Evolutionary conservation across 1,284 basidiomycete genomes (phyloP), one percentile per base, ranked within the genome.

Genomic region (Ceratobasidium sp.): DNA sequence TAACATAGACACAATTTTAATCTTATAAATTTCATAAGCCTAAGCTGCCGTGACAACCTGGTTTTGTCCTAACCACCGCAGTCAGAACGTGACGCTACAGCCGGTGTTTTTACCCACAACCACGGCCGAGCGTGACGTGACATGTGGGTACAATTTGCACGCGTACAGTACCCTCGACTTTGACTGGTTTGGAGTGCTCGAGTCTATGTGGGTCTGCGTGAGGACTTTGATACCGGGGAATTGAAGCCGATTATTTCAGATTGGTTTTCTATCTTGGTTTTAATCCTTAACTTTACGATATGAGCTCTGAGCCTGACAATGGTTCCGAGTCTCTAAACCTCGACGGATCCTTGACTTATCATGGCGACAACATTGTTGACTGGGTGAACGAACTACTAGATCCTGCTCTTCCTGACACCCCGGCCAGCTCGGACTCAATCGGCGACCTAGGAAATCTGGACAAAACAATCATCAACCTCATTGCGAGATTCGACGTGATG

Each of bases 401-500:
- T 80, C 77, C 79, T 77, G 51, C 79, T 66, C 70, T 67, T 69
- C 77, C 79, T 34, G 86, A 68, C 81, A 81, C 40, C 81, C 84
- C 37, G 83, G 86, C 59, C 88, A 90, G 79, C 86, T 89, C n/a
- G 83, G 89, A 59, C 83, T 87, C 40, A 32, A 76, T 52, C 52
- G 76, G 81, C 66, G 87, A 89, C 76, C 88, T 98, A 22, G 87
- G 86, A 0, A 88, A 90, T 44, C 88, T 96, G 56, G 94, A 96
- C 82, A 88, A 90, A 77, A 88, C 89, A 76, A 89, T 96, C 76
- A 89, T 90, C 11, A 88, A 90, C 62, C 87, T 96, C n/a, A 86
- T 94, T 7, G 90, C 91, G 3, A 86, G 89, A 19, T 88, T 97
- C 29, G 94, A 96, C 77, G 88, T 96, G 49, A 90, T 95, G 37